Base-by-base conservation (phyloP, 768 basidiomycete species). In the Mycena vulgaris region DNA sequence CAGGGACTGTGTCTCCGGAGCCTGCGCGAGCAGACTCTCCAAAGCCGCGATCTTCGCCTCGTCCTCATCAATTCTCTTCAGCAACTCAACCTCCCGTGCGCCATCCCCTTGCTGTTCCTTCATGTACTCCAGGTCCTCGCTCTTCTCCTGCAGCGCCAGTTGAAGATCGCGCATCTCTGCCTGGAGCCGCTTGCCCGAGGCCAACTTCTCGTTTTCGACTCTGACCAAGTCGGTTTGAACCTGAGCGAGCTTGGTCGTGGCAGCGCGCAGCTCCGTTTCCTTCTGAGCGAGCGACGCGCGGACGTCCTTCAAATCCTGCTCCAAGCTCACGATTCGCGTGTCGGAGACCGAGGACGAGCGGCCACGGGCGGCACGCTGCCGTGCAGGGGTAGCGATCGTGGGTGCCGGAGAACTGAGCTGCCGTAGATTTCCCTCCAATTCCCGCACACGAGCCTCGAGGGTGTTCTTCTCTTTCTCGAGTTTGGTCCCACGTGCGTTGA, bases 21-120 rank as follows among this genome's bases (percentile, higher is more conserved):
- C 76, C 33, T 84, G 84, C 27, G 81, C 77, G 3, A 88, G 75
- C 78, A 88, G 78, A 51, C 77, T 79, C 75, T 92, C 89, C 64
- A 93, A 75, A 3, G 88, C 85, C 4, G 81, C 79, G 39, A 93
- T 90, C 78, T 89, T 92, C 7, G 87, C 89, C 55, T 90, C 90
- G 70, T 94, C 92, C 74, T 92, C 91, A 49, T 94, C 92, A 31
- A 94, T 89, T 71, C 93, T 84, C 78, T 86, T 84, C 76, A 91
- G 69, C 31, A 94, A 75, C 62, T 89, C 89, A 28, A 86, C 85
- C 76, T 94, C 93, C 58, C 93, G 82, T 67, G 82, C 81, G 25
- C 79, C 82, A 30, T 84, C 79, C 2, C 82, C 88, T 27, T 79
- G 77, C 35, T 84, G 81, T 35, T 78, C 82, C 74, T 76, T 82